phyloP scores from a whole-genome alignment of 352 stramenopile genomes.

The Phytophthora sp. region DNA sequence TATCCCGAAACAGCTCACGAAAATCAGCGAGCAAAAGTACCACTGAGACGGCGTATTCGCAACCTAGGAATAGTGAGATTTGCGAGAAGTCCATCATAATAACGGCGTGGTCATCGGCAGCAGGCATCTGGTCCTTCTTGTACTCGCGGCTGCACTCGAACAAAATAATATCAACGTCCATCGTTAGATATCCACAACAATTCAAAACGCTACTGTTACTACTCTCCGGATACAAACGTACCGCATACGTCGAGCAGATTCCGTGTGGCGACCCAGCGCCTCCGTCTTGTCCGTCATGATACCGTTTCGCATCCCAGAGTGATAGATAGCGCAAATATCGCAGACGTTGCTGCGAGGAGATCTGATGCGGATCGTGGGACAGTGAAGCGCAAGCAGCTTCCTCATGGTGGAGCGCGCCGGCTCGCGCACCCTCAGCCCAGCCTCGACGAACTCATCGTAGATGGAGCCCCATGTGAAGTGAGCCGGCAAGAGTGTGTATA shows the following conservation, averaged over 20 bases:
- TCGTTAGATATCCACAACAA: neutral
- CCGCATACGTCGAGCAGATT: slow-evolving; percentile 9
- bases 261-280: slow-evolving; percentile 3
- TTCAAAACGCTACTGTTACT: neutral
- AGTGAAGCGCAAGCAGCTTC: slow-evolving; percentile 13
- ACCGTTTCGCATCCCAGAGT: neutral
- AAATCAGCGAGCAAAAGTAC: no score
- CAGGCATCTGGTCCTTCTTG: slow-evolving; percentile 7
- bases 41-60: no score
- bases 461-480: slow-evolving; percentile 14
- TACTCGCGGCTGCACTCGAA: slow-evolving; percentile 12
- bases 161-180: slow-evolving; percentile 6
- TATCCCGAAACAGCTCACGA: no score
- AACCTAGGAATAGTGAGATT: no score
- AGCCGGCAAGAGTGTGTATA: slow-evolving; percentile 13
- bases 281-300: slow-evolving; percentile 14
- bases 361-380: slow-evolving; percentile 7
- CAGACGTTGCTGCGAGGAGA: slow-evolving; percentile 26
- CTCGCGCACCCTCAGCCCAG: neutral
- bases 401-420: slow-evolving; percentile 13
- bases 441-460: slow-evolving; percentile 24
- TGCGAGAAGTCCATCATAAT: slow-evolving; percentile 32
- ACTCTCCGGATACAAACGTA: neutral
- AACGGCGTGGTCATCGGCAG: slow-evolving; percentile 13
- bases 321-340: slow-evolving; percentile 19